Conservation (phyloP, 2,329 filamentous ascomycete species). For the Alternaria postmessia region DNA sequence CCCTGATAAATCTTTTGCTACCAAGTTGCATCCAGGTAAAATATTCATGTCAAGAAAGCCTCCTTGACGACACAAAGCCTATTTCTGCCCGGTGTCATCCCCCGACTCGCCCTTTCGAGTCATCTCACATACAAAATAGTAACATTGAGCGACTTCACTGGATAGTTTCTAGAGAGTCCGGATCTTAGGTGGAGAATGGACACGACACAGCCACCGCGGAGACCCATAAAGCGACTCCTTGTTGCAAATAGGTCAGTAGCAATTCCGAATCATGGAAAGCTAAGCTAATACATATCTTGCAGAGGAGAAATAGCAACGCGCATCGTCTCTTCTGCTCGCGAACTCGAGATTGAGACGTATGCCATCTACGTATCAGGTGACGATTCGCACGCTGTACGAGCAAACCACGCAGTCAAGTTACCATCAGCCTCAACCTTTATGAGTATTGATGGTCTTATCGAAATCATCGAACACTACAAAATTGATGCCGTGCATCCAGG, state of each 20-base stretch:
- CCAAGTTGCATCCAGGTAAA: not conserved
- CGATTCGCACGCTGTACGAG: slow-evolving; percentile 61
- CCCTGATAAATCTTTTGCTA: not conserved
- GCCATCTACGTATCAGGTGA: slow-evolving; percentile 65
- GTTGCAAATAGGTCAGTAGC: slow-evolving; percentile 60
- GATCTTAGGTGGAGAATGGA: not conserved
- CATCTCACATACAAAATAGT: not conserved
- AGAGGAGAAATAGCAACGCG: slow-evolving; percentile 72
- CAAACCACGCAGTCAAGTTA: slow-evolving; percentile 61
- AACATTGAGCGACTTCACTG: not conserved
- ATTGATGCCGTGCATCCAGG: slow-evolving; percentile 67
- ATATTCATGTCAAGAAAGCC: too few relatives aligned
- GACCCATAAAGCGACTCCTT: slow-evolving; percentile 60
- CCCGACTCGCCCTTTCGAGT: not conserved
- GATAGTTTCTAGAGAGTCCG: not conserved
- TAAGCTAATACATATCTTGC: not conserved
- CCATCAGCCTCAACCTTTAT: slow-evolving; percentile 63
- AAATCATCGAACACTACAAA: slow-evolving; percentile 57
- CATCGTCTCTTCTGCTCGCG: slow-evolving; percentile 67
- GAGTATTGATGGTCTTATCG: slow-evolving; percentile 59
- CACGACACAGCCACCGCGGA: slow-evolving; percentile 36
- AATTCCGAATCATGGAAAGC: too few relatives aligned
- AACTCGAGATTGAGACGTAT: slow-evolving; percentile 65
- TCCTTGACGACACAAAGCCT: not conserved
- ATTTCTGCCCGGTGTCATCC: not conserved